Conservation (phyloP, 257 asterid species). For the Coffea canephora region DNA sequence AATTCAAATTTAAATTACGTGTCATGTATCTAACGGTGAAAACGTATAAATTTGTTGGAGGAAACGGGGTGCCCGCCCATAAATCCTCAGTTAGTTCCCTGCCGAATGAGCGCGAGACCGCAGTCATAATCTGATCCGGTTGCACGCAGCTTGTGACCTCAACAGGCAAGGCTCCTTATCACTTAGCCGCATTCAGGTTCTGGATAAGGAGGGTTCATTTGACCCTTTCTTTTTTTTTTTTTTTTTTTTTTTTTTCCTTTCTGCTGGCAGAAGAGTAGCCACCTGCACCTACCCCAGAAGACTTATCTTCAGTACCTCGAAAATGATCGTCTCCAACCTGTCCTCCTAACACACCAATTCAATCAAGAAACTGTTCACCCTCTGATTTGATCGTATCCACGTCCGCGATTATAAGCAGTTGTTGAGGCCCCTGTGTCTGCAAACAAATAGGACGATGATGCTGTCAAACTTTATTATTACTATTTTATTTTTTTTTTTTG, state of each 20-base stretch:
- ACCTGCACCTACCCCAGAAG: not conserved
- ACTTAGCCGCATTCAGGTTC: not conserved
- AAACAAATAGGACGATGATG: no score
- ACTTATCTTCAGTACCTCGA: not conserved
- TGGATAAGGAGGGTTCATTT: slow-evolving; percentile 2
- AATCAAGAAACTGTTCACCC: not conserved
- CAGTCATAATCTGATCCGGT: slow-evolving; percentile 1
- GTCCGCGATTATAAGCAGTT: no score
- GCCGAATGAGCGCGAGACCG: not conserved
- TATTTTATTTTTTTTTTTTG: not conserved
- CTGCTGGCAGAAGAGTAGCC: not conserved
- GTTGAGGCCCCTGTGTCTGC: no score
- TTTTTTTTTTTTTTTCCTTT: not conserved
- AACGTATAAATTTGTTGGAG: no score
- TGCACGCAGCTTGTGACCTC: not conserved
- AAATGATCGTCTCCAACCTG: not conserved
- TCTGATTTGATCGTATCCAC: no score
- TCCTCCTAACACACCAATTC: not conserved
- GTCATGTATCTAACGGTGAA: no score
- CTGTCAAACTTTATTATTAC: no score
- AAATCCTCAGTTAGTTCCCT: not conserved
- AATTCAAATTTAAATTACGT: no score
- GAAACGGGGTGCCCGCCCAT: no score
- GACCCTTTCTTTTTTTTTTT: no score
- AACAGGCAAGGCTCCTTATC: slow-evolving; percentile 2